These are phyloP conservation scores for Cyberlindnera mississippiensis DNA, from an alignment of 805 yeast genomes.

Conservation along the genomic window DNA sequence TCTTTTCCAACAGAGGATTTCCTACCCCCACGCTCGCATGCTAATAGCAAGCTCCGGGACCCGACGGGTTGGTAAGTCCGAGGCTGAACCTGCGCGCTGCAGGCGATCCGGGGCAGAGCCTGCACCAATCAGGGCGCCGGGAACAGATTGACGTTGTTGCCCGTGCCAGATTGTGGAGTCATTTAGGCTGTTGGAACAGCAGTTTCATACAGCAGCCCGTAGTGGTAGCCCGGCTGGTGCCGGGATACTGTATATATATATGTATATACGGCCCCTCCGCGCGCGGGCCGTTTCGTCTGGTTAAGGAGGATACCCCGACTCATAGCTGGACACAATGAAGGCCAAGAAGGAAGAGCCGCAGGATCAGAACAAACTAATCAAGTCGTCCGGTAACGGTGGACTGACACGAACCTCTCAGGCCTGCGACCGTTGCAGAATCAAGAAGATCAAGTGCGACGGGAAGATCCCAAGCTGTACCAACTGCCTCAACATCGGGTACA, in stretches of 20 bases:
- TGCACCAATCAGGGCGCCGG: too few species aligned
- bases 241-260: neutral
- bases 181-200: neutral
- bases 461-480: conserved; percentile 62
- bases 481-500: conserved; percentile 60
- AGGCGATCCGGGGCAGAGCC: neutral
- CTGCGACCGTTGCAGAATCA: conserved; percentile 75
- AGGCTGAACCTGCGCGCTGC: too few species aligned
- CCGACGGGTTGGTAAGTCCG: too few species aligned
- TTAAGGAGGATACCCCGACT: too few species aligned
- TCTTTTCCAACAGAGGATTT: too few species aligned
- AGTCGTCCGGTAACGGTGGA: conserved; percentile 23
- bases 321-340: neutral
- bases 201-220: too few species aligned
- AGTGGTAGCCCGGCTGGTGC: too few species aligned
- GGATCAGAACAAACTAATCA: conserved; percentile 23
- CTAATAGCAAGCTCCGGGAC: too few species aligned
- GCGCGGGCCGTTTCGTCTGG: too few species aligned
- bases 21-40: too few species aligned
- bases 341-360: neutral
- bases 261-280: neutral
- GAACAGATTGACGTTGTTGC: conserved; percentile 1
- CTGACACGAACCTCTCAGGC: conserved; percentile 64
- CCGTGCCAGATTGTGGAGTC: conserved; percentile 12
- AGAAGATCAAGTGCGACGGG: conserved; percentile 76